These are phyloP conservation scores for Cyberlindnera saturnus DNA, from an alignment of 805 yeast genomes.

Conservation along the genomic window DNA sequence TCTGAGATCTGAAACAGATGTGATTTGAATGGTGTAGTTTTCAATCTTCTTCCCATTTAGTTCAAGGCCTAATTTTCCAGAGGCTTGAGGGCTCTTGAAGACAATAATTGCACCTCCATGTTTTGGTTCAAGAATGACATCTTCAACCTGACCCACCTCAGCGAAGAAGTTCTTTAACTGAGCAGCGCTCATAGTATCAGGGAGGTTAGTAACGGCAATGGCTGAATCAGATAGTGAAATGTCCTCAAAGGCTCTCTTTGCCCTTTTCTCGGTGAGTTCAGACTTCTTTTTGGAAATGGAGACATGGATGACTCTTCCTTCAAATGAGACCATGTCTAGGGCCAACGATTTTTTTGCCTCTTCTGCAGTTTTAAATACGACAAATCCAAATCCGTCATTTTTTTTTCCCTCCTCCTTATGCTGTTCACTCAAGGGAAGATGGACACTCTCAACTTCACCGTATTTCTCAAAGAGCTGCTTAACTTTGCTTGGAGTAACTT, in stretches of 20 bases:
- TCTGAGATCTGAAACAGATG: conserved; percentile 28
- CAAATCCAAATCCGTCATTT: conserved; percentile 63
- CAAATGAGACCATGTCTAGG: conserved; percentile 35
- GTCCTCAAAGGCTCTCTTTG: conserved; percentile 16
- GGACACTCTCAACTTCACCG: conserved; percentile 50
- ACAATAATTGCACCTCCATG: conserved; percentile 44
- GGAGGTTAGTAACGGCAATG: conserved; percentile 23
- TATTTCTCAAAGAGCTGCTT: conserved; percentile 35
- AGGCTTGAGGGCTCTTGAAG: conserved; percentile 34
- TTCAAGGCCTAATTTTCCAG: conserved; percentile 46
- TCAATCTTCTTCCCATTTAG: conserved; percentile 35
- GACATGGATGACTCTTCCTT: conserved; percentile 44
- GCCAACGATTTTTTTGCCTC: conserved; percentile 44
- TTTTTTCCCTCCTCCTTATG: conserved; percentile 21
- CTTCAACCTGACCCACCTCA: conserved; percentile 32
- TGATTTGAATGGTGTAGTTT: conserved; percentile 27
- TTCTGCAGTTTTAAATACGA: conserved; percentile 38
- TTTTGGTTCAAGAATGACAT: conserved; percentile 41
- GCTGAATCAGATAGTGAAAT: conserved; percentile 17
- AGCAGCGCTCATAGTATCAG: conserved; percentile 32
- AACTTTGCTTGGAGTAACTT: conserved; percentile 34
- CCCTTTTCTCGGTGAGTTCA: conserved; percentile 27
- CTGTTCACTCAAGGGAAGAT: conserved; percentile 36
- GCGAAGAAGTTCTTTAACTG: conserved; percentile 29
- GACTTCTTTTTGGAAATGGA: conserved; percentile 39